Conservation (phyloP, 495 filamentous ascomycete species). For the Aspergillus avenaceus region DNA sequence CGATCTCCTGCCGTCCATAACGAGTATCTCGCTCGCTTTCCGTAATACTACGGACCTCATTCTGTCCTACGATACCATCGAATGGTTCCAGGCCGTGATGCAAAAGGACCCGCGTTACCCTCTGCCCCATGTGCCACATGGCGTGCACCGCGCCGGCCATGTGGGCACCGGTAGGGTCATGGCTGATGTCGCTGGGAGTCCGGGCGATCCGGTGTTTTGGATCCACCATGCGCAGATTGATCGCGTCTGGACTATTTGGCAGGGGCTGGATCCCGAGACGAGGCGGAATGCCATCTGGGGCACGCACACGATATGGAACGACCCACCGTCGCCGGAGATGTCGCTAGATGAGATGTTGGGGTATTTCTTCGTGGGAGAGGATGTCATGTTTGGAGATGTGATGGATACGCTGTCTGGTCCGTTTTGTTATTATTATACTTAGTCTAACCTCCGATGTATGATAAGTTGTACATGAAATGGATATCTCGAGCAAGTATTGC, state of each 20-base stretch:
- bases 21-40: background rate
- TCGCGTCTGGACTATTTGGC: slow-evolving; percentile 50
- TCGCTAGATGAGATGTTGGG: slow-evolving; percentile 1
- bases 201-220: slow-evolving; percentile 45
- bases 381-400: background rate
- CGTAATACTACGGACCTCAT: slow-evolving; percentile 1
- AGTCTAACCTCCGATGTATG: too few relatives aligned
- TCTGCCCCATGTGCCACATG: background rate
- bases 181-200: background rate
- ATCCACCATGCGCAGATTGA: slow-evolving; percentile 49
- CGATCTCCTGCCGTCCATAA: background rate
- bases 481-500: too few relatives aligned
- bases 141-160: slow-evolving; percentile 4
- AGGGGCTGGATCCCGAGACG: slow-evolving; percentile 23
- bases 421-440: background rate
- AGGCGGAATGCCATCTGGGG: slow-evolving; percentile 1
- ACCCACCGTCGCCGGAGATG: background rate
- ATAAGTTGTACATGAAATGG: too few relatives aligned
- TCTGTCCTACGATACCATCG: background rate
- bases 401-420: background rate
- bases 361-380: background rate
- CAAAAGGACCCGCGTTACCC: background rate
- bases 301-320: background rate
- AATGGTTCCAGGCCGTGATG: background rate
- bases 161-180: background rate